Evolutionary conservation across 345 rosid genomes (phyloP), one percentile per base, ranked within the genome.

Genomic region (Chamaenerion angustifolium): DNA sequence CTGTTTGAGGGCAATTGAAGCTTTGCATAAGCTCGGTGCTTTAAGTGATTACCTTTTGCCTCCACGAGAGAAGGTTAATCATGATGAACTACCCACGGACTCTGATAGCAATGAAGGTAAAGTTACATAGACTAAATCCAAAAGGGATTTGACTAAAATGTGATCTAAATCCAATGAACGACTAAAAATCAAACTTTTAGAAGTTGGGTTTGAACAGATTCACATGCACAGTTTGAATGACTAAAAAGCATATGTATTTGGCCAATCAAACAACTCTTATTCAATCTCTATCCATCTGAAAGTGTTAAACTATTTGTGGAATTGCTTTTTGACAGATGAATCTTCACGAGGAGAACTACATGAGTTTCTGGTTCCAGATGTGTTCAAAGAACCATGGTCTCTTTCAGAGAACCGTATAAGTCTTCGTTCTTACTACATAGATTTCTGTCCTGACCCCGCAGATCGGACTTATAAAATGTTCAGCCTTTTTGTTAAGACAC

Each of bases 1-100:
- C 57, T 83, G 88, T 67, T 70, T 83, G 64, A 75, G 74, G 63
- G 98, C 95, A 49, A 76, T 90, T 58, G 71, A 77, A 69, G 70
- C 74, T 67, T 73, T 90, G 76, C 98, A 90, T 71, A 67, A 73
- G 59, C 53, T 81, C 64, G 95, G 86, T 70, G 85, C 80, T 54
- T 72, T 90, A 48, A 79, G 64, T 57, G 73, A 79, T 21, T 72
- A 64, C 70, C 83, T 90, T 48, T 67, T 90, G 77, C 84, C 80
- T 37, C 65, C 56, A 35, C 62, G 54, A 40, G 66, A 65, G 42
- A 64, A 62, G 65, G 64, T 35, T 48, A 52, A 63, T 51, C 72
- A 72, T 55, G 85, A 76, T 40, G 79, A 61, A 47, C 31, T 51
- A 15, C 64, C 66, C 23, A 63, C 58, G 49, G 76, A 69, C 63